Evolutionary conservation across 2,329 filamentous ascomycete genomes (phyloP).

Genomic region (Macrophomina tecta): DNA sequence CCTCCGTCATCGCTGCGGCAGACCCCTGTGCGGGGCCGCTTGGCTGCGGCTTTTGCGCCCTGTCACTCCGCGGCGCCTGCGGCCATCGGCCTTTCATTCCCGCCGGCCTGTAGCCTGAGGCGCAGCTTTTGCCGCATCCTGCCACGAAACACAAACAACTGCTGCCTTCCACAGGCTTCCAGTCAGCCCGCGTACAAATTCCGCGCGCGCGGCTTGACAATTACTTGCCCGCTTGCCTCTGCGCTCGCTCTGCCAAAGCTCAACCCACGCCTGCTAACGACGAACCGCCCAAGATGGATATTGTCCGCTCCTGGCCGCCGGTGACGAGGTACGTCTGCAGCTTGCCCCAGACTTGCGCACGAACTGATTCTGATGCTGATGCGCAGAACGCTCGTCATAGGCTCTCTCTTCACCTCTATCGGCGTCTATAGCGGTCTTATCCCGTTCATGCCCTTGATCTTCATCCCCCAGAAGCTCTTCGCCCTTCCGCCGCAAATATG

Average conservation of each 20-base stretch:
- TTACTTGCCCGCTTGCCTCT: background rate
- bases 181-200: conserved; percentile 24
- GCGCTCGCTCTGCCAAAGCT: background rate
- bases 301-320: conserved; percentile 70
- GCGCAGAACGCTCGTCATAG: conserved; percentile 69
- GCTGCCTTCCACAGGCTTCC: conserved; percentile 21
- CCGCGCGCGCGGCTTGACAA: conserved; percentile 23
- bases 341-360: background rate
- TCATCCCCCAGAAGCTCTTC: conserved; percentile 60
- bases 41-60: conserved; percentile 15
- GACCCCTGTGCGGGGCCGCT: conserved; percentile 16
- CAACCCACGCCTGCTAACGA: conserved; percentile 15
- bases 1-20: conserved; percentile 24
- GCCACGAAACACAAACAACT: conserved; percentile 18
- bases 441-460: conserved; percentile 59
- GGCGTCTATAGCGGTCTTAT: conserved; percentile 65
- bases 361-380: conserved; percentile 19
- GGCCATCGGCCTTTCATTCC: conserved; percentile 20
- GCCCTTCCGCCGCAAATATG: conserved; percentile 65
- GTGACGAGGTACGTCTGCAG: conserved; percentile 64
- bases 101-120: conserved; percentile 14
- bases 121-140: conserved; percentile 14
- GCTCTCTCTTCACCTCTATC: conserved; percentile 67
- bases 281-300: conserved; percentile 57
- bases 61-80: conserved; percentile 1